Evolutionary conservation across 1,139 yeast genomes (phyloP).

Genomic region (Geotrichum phurueaensis): DNA sequence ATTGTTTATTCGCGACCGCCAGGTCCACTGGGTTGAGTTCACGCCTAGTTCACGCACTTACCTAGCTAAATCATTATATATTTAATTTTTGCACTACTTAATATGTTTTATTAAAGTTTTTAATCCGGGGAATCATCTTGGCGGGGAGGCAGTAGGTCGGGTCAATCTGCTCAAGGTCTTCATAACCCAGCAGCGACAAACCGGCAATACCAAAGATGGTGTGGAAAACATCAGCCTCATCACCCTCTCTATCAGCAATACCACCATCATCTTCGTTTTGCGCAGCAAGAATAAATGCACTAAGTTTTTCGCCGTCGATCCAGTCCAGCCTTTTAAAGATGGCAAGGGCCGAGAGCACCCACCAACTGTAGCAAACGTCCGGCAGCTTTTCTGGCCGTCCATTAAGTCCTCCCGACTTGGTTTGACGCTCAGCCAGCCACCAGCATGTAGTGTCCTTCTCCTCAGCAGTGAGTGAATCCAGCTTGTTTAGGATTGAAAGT

Average conservation of each 20-base stretch:
- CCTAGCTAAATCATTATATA: conserved; percentile 15
- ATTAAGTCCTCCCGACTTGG: conserved; percentile 85
- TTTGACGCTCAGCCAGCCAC: conserved; percentile 92
- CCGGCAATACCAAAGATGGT: conserved; percentile 90
- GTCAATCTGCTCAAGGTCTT: conserved; percentile 55
- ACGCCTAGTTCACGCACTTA: conserved; percentile 48
- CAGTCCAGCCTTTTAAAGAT: conserved; percentile 63
- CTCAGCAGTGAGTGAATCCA: conserved; percentile 42
- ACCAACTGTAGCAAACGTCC: conserved; percentile 96
- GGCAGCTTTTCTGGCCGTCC: conserved; percentile 96
- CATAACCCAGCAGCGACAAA: conserved; percentile 62
- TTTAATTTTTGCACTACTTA: conserved; percentile 4
- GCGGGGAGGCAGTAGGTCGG: conserved; percentile 84
- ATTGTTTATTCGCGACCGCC: conserved; percentile 42
- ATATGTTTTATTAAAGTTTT: conserved; percentile 12
- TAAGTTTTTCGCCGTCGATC: conserved; percentile 61
- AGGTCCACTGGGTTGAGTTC: conserved; percentile 66
- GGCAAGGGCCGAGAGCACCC: conserved; percentile 81
- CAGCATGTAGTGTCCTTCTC: conserved; percentile 45
- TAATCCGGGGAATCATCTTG: conserved; percentile 31
- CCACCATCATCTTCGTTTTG: conserved; percentile 85
- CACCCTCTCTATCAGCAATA: conserved; percentile 83
- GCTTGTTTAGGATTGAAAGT: conserved; percentile 58
- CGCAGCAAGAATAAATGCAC: conserved; percentile 61
- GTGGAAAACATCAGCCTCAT: conserved; percentile 88